Evolutionary conservation across 768 basidiomycete genomes (phyloP), one percentile per base, ranked within the genome.

Genomic region (Hygrophorus pudorinus): DNA sequence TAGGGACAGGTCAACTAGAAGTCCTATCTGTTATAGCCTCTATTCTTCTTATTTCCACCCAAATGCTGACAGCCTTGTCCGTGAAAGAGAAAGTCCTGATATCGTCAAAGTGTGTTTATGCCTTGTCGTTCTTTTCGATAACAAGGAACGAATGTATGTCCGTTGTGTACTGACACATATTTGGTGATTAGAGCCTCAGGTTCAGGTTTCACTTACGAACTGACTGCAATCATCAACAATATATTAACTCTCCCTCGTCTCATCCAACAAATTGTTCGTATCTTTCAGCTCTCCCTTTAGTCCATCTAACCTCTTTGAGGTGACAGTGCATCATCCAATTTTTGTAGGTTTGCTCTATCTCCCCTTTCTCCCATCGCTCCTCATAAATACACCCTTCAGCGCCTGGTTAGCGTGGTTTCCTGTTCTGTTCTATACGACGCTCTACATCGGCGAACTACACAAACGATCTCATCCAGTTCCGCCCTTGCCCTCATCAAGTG

Each of bases 381-480:
- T 36, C 35, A 7, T 14, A 16, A 37, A 35, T n/a, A 29, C 51
- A 43, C 34, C 28, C 13, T 12, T 9, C 45, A 89, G 87, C 48
- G 74, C 79, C 10, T 93, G 80, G 80, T 70, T 92, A 47, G 85
- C 78, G 6, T 97, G 94, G 94, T 96, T 94, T 56, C 92, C 93
- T 0, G 65, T 91, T 18, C 69, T 94, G 1, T 92, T 93, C 63
- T 93, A 90, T 65, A 83, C 81, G 2, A 84, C 85, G 1, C 67
- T 88, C 18, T 97, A 91, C 63, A 73, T 96, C 43, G 86, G 87
- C 9, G 93, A 94, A 53, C 71, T 94, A 9, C 79, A 96, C 68
- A 85, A 79, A 48, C 68, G 64, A 42, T 48, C 21, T 39, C 54
- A 8, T 16, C 47, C 14, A 24, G 9, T 29, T 14, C n/a, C 27